Percentiles rank a stretch among this genome's conserved stretches.
Conservation (phyloP, 305 asterid species). For the Fraxinus angustifolia region DNA sequence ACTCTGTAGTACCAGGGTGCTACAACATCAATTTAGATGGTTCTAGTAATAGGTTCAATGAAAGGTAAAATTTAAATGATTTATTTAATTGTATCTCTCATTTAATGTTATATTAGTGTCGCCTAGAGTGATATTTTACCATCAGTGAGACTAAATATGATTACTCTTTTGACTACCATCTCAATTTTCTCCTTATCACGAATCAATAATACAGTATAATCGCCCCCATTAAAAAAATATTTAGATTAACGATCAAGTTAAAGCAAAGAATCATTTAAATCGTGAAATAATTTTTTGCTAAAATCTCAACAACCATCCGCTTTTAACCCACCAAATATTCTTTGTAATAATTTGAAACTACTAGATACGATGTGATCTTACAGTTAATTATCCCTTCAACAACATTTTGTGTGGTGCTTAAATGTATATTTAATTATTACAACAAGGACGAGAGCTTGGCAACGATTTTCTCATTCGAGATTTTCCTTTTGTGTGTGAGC, state of each 20-base stretch:
- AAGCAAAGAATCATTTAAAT: not conserved
- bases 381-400: not conserved
- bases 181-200: no score
- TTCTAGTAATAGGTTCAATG: no score
- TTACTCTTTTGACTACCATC: no score
- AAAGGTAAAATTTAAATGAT: no score
- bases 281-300: not conserved
- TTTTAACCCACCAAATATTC: no score
- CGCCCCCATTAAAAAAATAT: not conserved
- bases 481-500: not conserved
- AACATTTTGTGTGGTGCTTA: not conserved
- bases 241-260: not conserved
- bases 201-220: no score
- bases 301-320: not conserved
- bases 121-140: no score
- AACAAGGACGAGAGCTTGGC: not conserved
- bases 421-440: no score
- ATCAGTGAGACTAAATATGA: no score
- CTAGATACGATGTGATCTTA: not conserved
- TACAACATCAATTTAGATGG: no score
- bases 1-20: not conserved
- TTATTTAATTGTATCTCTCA: no score
- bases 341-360: not conserved
- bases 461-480: not conserved
- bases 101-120: no score